Base-by-base conservation (phyloP, 768 basidiomycete genomes). In the Naganishia kalamii region DNA sequence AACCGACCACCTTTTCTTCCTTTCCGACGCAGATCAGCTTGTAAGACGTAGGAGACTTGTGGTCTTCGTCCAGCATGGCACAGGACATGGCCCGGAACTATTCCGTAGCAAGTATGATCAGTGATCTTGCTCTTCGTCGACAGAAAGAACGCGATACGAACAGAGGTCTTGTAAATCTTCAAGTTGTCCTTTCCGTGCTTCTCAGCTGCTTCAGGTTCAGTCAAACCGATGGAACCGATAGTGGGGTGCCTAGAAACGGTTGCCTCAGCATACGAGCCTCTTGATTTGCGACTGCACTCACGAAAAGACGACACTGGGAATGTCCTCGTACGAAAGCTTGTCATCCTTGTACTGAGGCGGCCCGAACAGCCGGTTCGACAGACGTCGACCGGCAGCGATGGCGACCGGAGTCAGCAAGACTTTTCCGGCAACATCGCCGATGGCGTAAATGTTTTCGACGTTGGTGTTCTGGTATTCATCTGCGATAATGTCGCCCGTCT, bases 261-360 rank as follows among this genome's bases (percentile, higher is more conserved):
- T 46, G 19, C 7, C 5, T 0, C 15, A 44, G 32, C 6, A 27
- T 40, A 10, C n/a, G 48, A 59, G 27, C 68, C 41, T 52, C 17
- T 48, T 49, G 17, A 40, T 27, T 17, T 32, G 32, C 27, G 12
- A 59, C 19, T 27, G 1, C 2, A 84, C 91, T 74, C 69, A 93
- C 91, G 94, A 90, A 81, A 98, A 98, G 63, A 98, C 92, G 67
- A 98, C 96, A 50, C 87, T 90, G 3, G 96, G 88, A 65, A 99
- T 92, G 75, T 97, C 85, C 35, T 87, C 83, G 76, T 98, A 99
- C 70, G 81, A 83, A 64, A 97, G 82, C 78, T 94, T 92, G 72
- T 94, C 88, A 51, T 87, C 77, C 81, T 88, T 92, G 83, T 83
- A 93, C 78, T 89, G 82, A 66, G 85, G 84, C 2, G 87, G 86